Evolutionary conservation across 495 filamentous ascomycete genomes (phyloP), one percentile per base, ranked within the genome.

Genomic region (Chaetomium cochliodes): DNA sequence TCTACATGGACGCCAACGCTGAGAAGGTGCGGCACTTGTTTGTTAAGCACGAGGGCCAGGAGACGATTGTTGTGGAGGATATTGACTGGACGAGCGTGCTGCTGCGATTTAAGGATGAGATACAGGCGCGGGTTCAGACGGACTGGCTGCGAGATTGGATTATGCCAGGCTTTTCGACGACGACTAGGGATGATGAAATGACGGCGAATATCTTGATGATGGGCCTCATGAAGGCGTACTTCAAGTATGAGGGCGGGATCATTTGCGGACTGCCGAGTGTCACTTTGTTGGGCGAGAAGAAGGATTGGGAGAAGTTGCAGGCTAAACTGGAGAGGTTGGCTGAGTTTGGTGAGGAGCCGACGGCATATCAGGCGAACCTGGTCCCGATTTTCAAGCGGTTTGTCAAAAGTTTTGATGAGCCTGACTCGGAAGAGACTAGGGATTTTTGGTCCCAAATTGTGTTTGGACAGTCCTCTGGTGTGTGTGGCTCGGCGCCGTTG

Each of bases 1-100:
- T 82, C 62, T 85, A 80, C 72, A 77, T 88, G 67, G 80, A 81
- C 49, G 73, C 73, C 2, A 68, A 85, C 64, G 74, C 79, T 9
- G 81, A 84, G 52, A 65, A 74, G 12, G 50, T 84, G 1, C 73
- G 81, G 8, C 49, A 64, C 2, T 23, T 74, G 3, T 84, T 84
- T 62, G 81, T 85, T 13, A 49, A 65, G 13, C 80, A 81, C 63
- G 30, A 76, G 25, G 80, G 77, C 0, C 70, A 79, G 61, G 72
- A 81, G 64, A 67, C 72, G 13, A 74, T 85, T 7, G 22, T 63
- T 12, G 60, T 82, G 20, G 66, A 73, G 22, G 68, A 70, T 16
- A 11, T 20, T 11, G 61, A 52, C 28, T 71, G 62, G 64, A 60
- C 65, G 55, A 23, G 23, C 20, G 67, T 72, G 9, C 62, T 69